Percentiles rank a stretch among this genome's conserved stretches.
Evolutionary conservation across 2,329 filamentous ascomycete species (phyloP).

Genomic region (Sporothrix globosa): DNA sequence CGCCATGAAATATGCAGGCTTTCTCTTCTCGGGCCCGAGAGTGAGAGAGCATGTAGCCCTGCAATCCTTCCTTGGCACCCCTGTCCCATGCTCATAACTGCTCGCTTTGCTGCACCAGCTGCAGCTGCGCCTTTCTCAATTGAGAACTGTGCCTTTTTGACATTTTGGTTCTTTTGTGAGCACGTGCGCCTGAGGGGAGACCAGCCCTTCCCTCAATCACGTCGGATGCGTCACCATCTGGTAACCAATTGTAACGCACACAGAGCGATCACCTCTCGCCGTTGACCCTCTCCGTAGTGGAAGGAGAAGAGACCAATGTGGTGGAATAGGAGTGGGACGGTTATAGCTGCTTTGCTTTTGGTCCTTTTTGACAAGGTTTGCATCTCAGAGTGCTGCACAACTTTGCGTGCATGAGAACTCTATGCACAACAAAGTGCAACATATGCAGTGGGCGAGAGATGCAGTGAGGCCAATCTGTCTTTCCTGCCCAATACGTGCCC

Average conservation of each 20-base stretch:
- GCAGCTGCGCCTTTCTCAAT: constrained; percentile 22
- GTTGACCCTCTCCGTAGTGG: not conserved
- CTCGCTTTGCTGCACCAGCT: not conserved
- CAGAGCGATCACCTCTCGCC: not conserved
- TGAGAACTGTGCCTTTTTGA: not conserved
- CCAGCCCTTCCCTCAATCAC: not conserved
- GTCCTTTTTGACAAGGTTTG: not conserved
- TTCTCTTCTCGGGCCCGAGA: not conserved
- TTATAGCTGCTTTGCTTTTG: not conserved
- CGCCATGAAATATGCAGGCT: not conserved
- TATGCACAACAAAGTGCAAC: not conserved
- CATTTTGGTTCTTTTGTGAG: not conserved
- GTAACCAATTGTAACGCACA: constrained; percentile 5
- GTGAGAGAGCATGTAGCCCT: not conserved
- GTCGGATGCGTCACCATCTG: not conserved
- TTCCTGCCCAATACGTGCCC: not conserved
- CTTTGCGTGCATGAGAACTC: not conserved
- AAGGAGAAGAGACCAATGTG: not conserved
- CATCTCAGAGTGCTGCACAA: not conserved
- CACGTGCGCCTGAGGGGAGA: not conserved
- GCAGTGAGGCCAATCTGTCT: not conserved
- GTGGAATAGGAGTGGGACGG: not conserved
- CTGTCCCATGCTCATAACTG: not conserved
- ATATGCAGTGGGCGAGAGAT: not conserved
- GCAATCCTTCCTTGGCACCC: not conserved